These are phyloP conservation scores for Trichoderma semiorbis DNA, from an alignment of 2,329 filamentous ascomycete genomes.

Conservation along the genomic window DNA sequence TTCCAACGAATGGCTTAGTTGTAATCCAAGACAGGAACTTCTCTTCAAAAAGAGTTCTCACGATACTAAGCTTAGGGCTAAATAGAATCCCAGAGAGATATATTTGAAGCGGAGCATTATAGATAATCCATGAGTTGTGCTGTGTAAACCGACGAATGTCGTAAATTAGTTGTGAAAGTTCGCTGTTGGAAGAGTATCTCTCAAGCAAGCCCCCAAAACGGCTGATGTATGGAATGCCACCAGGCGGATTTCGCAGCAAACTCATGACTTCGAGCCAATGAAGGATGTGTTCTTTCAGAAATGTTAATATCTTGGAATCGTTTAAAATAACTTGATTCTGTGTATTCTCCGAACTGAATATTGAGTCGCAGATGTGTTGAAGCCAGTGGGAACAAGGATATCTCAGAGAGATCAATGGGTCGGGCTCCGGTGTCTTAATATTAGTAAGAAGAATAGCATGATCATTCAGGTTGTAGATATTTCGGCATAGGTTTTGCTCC, in stretches of 20 bases:
- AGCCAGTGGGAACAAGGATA: conserved; percentile 24
- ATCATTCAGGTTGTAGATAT: conserved; percentile 34
- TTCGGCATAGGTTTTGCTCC: conserved; percentile 26
- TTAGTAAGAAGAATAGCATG: conserved; percentile 13
- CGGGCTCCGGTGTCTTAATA: conserved; percentile 10
- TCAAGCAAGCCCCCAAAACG: conserved; percentile 13
- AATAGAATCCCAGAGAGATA: neutral
- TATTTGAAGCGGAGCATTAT: neutral
- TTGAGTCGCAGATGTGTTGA: conserved; percentile 19
- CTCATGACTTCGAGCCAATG: conserved; percentile 12
- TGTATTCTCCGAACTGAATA: neutral
- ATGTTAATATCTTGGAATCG: conserved; percentile 17
- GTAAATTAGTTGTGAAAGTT: conserved; percentile 20
- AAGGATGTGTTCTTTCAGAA: neutral
- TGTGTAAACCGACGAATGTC: conserved; percentile 21
- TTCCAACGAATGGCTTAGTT: neutral
- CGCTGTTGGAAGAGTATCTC: neutral
- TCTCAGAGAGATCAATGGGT: conserved; percentile 21
- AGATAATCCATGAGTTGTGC: neutral
- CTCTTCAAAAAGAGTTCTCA: neutral
- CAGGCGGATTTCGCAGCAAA: neutral
- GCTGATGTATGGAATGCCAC: conserved; percentile 17
- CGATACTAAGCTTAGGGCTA: neutral
- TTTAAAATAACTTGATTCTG: neutral
- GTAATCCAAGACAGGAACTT: neutral